Evolutionary conservation across 768 basidiomycete genomes (phyloP).

Genomic region (Rhodocollybia butyracea): DNA sequence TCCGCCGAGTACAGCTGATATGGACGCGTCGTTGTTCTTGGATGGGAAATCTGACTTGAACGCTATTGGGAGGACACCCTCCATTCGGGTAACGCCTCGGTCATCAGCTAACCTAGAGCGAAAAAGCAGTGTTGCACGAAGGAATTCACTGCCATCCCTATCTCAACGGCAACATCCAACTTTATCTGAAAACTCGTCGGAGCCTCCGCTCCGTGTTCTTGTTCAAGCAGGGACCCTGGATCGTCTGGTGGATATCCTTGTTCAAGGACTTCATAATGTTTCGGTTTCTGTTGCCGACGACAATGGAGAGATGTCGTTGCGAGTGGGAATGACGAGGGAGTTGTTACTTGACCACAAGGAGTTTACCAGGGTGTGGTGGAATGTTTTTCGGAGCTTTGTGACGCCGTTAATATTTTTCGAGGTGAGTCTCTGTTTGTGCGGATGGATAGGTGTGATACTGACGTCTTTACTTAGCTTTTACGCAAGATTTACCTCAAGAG

Average conservation of each 20-base stretch:
- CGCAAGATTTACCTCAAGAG: conserved; percentile 68
- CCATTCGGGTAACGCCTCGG: conserved; percentile 75
- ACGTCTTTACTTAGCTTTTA: conserved; percentile 48
- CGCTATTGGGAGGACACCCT: conserved; percentile 58
- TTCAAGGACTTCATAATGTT: conserved; percentile 73
- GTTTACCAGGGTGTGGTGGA: conserved; percentile 81
- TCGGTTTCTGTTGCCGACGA: conserved; percentile 83
- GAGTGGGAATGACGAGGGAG: conserved; percentile 71
- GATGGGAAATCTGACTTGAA: conserved; percentile 19
- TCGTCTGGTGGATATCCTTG: conserved; percentile 68
- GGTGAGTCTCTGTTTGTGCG: conserved; percentile 37
- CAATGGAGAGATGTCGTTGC: conserved; percentile 79
- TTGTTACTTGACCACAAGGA: conserved; percentile 70
- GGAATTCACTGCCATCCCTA: conserved; percentile 78
- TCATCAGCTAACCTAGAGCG: conserved; percentile 67
- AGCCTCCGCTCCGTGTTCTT: conserved; percentile 70
- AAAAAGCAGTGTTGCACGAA: conserved; percentile 70
- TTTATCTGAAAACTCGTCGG: conserved; percentile 59
- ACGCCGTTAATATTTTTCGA: conserved; percentile 82
- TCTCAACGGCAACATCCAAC: conserved; percentile 59
- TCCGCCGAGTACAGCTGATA: conserved; percentile 52
- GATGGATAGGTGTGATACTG: neutral
- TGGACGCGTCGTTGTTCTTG: neutral
- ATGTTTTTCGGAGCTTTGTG: conserved; percentile 76
- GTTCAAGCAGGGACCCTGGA: conserved; percentile 80